Base-by-base conservation (phyloP, 2,329 filamentous ascomycete species). In the Byssoonygena ceratinophila region DNA sequence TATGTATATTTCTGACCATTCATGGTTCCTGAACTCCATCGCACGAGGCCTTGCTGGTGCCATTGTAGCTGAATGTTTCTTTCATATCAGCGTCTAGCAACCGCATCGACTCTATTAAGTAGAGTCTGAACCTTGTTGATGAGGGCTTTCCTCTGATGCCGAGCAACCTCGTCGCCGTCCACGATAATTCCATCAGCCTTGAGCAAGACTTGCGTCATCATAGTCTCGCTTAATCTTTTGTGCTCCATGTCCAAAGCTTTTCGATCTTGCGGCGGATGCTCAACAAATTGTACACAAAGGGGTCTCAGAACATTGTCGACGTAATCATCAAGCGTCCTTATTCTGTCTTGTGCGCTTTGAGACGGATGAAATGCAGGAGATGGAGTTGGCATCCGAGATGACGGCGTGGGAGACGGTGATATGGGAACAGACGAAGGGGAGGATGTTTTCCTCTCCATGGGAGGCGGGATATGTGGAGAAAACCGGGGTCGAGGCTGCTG, bases 181-280 rank as follows among this genome's bases (percentile, higher is more conserved):
- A 74, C 72, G 58, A 92, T 84, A 11, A 96, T 71, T 5, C 85
- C 80, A 20, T 51, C 49, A n/a, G 29, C 84, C 4, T 94, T 67
- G 76, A 73, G 73, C 53, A 75, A 72, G 60, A 14, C 74, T 62
- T 57, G 74, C 69, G 16, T 63, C 60, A 59, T 74, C 55, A 9
- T 73, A 67, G 65, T 71, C 60, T 74, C 72, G 51, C 63, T 68
- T 41, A 75, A 57, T 48, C 67, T 71, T 54, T 66, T 68, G 55
- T 74, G 65, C 56, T 74, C 71, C 51, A 68, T 69, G 22, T 68
- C 67, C 32, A 70, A 65, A 31, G 63, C 60, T 57, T 71, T 69
- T 4, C 57, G 40, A 8, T 74, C 71, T 0, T 58, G 53, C 0
- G 73, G 73, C 5, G 71, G 68, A 20, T 67, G 52, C 4, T 37